A percentile compares a stretch with the other conserved stretches of the same genome.
Conservation (phyloP, 805 yeast species). For the Clavispora fructus region DNA sequence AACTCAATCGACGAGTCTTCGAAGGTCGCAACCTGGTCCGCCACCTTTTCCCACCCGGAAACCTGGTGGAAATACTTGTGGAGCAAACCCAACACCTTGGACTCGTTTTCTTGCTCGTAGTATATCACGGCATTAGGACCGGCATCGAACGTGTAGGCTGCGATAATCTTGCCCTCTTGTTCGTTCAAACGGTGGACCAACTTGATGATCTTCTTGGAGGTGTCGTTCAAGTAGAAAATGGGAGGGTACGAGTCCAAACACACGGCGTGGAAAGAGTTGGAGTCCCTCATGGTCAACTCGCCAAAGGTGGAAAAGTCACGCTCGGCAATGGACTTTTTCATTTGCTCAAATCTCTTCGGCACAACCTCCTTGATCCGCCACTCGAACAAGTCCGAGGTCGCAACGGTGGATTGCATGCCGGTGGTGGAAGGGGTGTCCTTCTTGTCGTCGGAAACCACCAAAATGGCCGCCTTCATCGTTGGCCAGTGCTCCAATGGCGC, state of each 20-base stretch:
- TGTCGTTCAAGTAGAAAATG: slow-evolving; percentile 47
- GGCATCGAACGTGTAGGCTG: slow-evolving; percentile 97
- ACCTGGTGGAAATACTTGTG: slow-evolving; percentile 53
- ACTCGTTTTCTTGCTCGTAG: slow-evolving; percentile 72
- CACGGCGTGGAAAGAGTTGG: slow-evolving; percentile 97
- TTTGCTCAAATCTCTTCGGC: slow-evolving; percentile 75
- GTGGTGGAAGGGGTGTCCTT: slow-evolving; percentile 92
- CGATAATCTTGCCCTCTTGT: slow-evolving; percentile 60
- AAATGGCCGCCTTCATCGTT: slow-evolving; percentile 78
- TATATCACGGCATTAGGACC: slow-evolving; percentile 98
- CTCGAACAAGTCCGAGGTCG: slow-evolving; percentile 80
- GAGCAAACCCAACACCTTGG: slow-evolving; percentile 65
- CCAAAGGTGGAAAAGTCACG: slow-evolving; percentile 80
- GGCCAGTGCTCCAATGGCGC: slow-evolving; percentile 90
- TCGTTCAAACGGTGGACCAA: slow-evolving; percentile 63
- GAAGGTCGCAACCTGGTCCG: slow-evolving; percentile 11
- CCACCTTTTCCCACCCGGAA: slow-evolving; percentile 59
- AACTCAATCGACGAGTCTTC: slow-evolving; percentile 30
- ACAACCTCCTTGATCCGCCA: slow-evolving; percentile 78
- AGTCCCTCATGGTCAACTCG: slow-evolving; percentile 89
- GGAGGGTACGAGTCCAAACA: slow-evolving; percentile 96
- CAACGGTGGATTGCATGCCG: slow-evolving; percentile 95
- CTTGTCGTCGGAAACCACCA: slow-evolving; percentile 88
- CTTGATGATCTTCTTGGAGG: slow-evolving; percentile 17
- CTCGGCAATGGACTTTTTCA: slow-evolving; percentile 70